phyloP scores from a whole-genome alignment of 1,284 basidiomycete genomes.

The Ceratorhiza oryzae-sativae region DNA sequence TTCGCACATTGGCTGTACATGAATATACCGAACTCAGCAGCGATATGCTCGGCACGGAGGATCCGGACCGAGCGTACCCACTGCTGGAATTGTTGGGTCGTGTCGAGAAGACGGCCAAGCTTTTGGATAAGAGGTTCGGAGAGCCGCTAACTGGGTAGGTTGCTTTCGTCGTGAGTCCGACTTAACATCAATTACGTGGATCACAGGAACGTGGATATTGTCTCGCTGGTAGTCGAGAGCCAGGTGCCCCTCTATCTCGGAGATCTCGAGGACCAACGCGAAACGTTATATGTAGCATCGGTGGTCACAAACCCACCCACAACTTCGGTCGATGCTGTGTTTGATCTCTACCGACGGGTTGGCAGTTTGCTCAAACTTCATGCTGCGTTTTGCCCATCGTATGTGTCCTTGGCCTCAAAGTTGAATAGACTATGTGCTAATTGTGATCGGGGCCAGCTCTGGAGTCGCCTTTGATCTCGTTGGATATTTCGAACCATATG shows the following conservation, averaged over 20 bases:
- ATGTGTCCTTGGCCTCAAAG: slow-evolving; percentile 47
- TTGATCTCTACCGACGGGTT: slow-evolving; percentile 80
- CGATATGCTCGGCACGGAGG: slow-evolving; percentile 63
- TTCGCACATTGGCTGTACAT: slow-evolving; percentile 71
- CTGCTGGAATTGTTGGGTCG: slow-evolving; percentile 85
- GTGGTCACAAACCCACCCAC: slow-evolving; percentile 80
- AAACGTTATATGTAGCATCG: slow-evolving; percentile 75
- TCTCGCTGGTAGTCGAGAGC: slow-evolving; percentile 77
- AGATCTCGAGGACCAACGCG: slow-evolving; percentile 77
- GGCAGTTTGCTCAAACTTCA: slow-evolving; percentile 80
- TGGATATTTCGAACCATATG: slow-evolving; percentile 86
- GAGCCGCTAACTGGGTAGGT: slow-evolving; percentile 80
- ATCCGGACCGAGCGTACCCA: slow-evolving; percentile 72
- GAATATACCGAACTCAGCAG: slow-evolving; percentile 74
- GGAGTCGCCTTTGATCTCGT: slow-evolving; percentile 71
- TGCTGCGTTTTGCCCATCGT: slow-evolving; percentile 81
- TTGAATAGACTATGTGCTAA: slow-evolving; percentile 27
- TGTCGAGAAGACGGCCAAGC: slow-evolving; percentile 85
- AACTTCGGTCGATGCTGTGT: slow-evolving; percentile 87
- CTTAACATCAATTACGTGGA: background rate
- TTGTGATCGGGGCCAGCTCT: slow-evolving; percentile 52
- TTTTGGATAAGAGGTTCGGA: slow-evolving; percentile 84
- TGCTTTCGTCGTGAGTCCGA: background rate
- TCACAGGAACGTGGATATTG: slow-evolving; percentile 75
- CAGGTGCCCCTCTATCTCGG: slow-evolving; percentile 76